Evolutionary conservation across 208 protist species (phyloP).

Genomic region (Crithidia brevicula): DNA sequence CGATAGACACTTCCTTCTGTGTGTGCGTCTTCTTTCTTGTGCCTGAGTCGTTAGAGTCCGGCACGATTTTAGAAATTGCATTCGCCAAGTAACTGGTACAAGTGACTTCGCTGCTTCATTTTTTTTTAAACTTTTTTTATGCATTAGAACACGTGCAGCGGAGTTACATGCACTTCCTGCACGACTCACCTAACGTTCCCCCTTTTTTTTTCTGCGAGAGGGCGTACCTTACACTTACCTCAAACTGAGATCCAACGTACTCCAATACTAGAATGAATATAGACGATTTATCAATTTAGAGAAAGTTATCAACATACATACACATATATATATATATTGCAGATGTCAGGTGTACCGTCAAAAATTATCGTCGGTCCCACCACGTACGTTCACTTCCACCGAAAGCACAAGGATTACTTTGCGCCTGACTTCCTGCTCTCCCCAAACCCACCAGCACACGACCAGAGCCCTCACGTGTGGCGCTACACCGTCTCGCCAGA

Average conservation of each 20-base stretch:
- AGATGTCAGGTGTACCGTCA: conserved; percentile 39
- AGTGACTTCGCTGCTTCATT: too few species aligned
- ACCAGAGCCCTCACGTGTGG: conserved; percentile 44
- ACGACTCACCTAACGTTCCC: background rate
- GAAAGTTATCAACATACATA: too few species aligned
- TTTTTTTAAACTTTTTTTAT: background rate
- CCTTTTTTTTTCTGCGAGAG: background rate
- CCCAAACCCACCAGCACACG: conserved; percentile 18
- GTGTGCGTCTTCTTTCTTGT: too few species aligned
- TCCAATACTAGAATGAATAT: too few species aligned
- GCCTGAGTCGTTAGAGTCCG: too few species aligned
- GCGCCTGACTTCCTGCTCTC: conserved; percentile 36
- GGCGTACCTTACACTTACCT: too few species aligned
- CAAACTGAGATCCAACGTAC: too few species aligned
- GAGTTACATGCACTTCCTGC: background rate
- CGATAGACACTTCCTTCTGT: too few species aligned
- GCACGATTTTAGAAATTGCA: too few species aligned
- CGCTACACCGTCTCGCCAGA: conserved; percentile 54
- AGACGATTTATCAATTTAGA: too few species aligned
- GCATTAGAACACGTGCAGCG: background rate
- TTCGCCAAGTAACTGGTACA: too few species aligned
- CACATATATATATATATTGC: too few species aligned
- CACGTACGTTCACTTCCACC: conserved; percentile 49
- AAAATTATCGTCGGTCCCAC: conserved; percentile 57
- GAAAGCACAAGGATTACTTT: conserved; percentile 54